Base-by-base conservation (phyloP, 352 stramenopile genomes). In the Pythium inflatum region DNA sequence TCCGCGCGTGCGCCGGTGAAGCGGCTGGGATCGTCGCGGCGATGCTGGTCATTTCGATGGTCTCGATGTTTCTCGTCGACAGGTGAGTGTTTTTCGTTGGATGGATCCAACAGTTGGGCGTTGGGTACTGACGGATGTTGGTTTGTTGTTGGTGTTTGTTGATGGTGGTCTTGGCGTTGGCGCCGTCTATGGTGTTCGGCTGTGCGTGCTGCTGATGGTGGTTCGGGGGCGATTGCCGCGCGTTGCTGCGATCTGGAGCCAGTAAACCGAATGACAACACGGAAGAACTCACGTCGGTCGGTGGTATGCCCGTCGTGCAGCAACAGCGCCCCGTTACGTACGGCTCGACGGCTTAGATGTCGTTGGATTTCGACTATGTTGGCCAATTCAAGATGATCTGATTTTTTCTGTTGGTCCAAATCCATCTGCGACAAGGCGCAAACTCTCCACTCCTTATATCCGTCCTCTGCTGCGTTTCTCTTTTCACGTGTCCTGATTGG, bases 1-100 rank as follows among this genome's bases (percentile, higher is more conserved):
- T 92, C 25, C 83, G 83, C 8, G 78, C 86, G 14, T 91, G 84
- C 33, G 84, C 86, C 46, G 83, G 78, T 3, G 69, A 92, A 66
- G 86, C 79, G 3, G 81, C 81, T 9, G 80, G 71, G 24, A 77
- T 94, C 43, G 71, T 94, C 51, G 71, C 71, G 8, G 79, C 77
- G 33, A 66, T 94, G 41, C 46, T 94, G 43, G 57, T 76, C 36
- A 79, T 92, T 41, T 79, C 80, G 34, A 71, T 81, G 33, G 73
- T 88, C 40, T 70, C 81, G 30, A 82, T 79, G 56, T 76, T 82
- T 57, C 61, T 91, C 58, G 73, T 85, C 31, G 80, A 91, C 49
- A 89, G 84, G 86, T 94, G 80, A 71, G 75, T 68, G 22, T 70
- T 60, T 62, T 62, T 43, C 5, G 9, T 46, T 46, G 25, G 20